Base-by-base conservation (phyloP, 257 asterid genomes). In the Solanum sejunctum region DNA sequence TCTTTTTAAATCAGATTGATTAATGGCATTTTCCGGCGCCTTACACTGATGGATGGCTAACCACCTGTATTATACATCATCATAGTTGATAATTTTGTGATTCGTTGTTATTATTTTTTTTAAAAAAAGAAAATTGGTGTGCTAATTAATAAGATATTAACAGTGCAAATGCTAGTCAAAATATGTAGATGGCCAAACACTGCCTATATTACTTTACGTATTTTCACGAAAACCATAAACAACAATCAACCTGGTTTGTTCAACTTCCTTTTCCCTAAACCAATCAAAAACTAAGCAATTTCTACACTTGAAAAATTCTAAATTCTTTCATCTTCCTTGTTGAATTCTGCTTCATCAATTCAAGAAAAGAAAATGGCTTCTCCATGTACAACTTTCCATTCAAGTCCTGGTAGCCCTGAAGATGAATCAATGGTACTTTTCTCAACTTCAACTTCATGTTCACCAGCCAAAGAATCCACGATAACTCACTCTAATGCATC, bases 341-440 rank as follows among this genome's bases (percentile, higher is more conserved):
- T 51, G n/a, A 58, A 20, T 58, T n/a, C 10, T 66, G 36, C 36
- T 32, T 32, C 36, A 32, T 32, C 36, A 32, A 32, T 3, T 32
- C 84, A 5, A 20, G 45, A 82, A 66, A 51, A 8, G 54, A 23
- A 23, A 49, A 79, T 79, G 83, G 67, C 83, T 52, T 84, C 60
- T 23, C 77, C 77, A 16, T 69, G 77, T 69, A 69, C 51, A 7
- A 36, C 77, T 32, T 69, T 16, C 5, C 15, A 70, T 57, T 84
- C 54, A 10, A 5, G 57, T 23, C 83, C 60, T 20, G 63, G 41
- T 2, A 81, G 85, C 89, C 87, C 80, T 4, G 96, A 93, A 86
- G 95, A 93, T 7, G 98, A 93, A 82, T 92, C 97, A 0, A 81
- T 66, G 3, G 89, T 93, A 43, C 95, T 92, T 86, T 92, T 95